Percentiles rank a stretch among this genome's conserved stretches.
phyloP scores from a whole-genome alignment of 495 filamentous ascomycete genomes.

The Tetracladium setigerum region DNA sequence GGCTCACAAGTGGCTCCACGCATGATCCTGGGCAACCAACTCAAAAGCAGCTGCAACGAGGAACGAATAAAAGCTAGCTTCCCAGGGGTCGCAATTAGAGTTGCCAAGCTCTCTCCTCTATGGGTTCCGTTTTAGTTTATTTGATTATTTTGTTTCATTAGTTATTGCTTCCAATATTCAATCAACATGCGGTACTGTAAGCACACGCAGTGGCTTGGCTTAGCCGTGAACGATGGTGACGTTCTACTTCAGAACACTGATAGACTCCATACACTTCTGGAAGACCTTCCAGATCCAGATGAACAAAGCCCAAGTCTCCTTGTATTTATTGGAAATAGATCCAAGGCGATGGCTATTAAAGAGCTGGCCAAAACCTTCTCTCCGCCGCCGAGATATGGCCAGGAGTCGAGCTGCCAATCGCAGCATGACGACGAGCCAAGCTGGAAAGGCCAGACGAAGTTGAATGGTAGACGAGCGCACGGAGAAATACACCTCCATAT shows the following conservation, averaged over 20 bases:
- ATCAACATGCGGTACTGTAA: slow-evolving; percentile 5
- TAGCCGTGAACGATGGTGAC: slow-evolving; percentile 12
- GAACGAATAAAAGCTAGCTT: too few relatives aligned
- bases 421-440: slow-evolving; percentile 2
- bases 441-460: slow-evolving; percentile 12
- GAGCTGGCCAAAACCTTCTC: slow-evolving; percentile 14
- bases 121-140: background rate
- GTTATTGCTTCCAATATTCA: background rate
- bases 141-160: too few relatives aligned
- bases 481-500: slow-evolving; percentile 18
- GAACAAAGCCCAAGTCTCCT: slow-evolving; percentile 18
- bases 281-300: slow-evolving; percentile 17
- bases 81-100: too few relatives aligned
- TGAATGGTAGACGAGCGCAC: slow-evolving; percentile 8
- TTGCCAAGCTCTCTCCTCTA: background rate
- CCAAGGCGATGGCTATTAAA: slow-evolving; percentile 19
- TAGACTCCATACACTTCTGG: slow-evolving; percentile 12
- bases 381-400: slow-evolving; percentile 2
- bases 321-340: slow-evolving; percentile 19
- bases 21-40: too few relatives aligned
- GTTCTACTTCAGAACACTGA: slow-evolving; percentile 17
- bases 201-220: slow-evolving; percentile 17
- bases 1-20: background rate
- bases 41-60: too few relatives aligned
- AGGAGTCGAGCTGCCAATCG: slow-evolving; percentile 4